Base-by-base conservation (phyloP, 257 asterid genomes). In the Lycium ferocissimum region DNA sequence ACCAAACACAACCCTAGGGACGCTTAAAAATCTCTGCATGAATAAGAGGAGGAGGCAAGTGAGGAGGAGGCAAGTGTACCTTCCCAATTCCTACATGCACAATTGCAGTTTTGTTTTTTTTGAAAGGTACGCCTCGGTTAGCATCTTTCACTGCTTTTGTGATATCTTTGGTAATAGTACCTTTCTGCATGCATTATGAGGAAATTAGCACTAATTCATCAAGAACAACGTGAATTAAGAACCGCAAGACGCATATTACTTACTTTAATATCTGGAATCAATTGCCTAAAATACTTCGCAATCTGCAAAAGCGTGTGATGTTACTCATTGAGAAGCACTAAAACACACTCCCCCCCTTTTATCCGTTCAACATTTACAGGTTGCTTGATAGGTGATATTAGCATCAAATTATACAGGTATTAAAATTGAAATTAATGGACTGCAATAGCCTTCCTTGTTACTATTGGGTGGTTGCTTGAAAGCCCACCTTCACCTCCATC, bases 81-180 rank as follows among this genome's bases (percentile, higher is more conserved):
- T 96, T 95, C 87, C 99, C 99, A n/a, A 96, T 90, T 71, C 97
- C 97, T 57, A 91, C 97, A 85, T 96, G 99, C 86, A 95, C 98
- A 81, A 96, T 95, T 86, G 99, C 99, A 87, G 97, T 93, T 93
- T 95, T 96, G 83, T 96, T 98, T 88, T 96, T 96, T 88, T 93
- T 93, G 92, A 95, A 96, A 80, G 88, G 91, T 85, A 95, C 90
- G 66, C 94, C 89, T 82, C 85, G 92, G 86, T 92, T 94, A 9
- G 98, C 94, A 73, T 91, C 97, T 91, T 89, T 93, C 84, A 95
- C 98, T 40, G 95, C 91, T 65, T 91, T 90, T 37, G 93, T 65
- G 72, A 96, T 90, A 84, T 96, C 97, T 83, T 94, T 91, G 85
- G 98, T 96, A 89, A 96, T 86, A 40, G 98, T 93, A 83, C 98